Evolutionary conservation across 169 alveolate genomes (phyloP), one percentile per base, ranked within the genome.

Genomic region (Plasmodium vivax): DNA sequence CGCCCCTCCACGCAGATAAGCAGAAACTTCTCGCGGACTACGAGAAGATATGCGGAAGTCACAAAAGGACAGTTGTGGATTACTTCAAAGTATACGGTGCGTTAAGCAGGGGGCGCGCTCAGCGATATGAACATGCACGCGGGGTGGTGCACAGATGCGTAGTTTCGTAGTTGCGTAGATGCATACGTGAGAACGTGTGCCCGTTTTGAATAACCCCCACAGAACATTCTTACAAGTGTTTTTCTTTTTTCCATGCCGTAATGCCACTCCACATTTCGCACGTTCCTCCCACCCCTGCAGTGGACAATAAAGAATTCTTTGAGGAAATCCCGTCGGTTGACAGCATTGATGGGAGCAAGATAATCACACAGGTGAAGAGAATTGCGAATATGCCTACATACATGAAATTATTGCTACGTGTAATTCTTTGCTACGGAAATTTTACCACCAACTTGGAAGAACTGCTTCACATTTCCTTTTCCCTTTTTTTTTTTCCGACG

Each of bases 271-370:
- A 27, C 34, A 80, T 80, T 19, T 80, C 14, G 56, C 34, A 80
- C n/a, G 30, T 23, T 3, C 56, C 34, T 54, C 27, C 16, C 14
- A 14, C 10, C 34, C 62, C 58, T 16, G 56, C 45, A 88, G 94
- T 79, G 38, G 94, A 88, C 51, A 88, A 88, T 79, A 75, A 79
- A 30, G 94, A 88, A 30, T 88, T 88, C 43, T 41, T 77, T 88
- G 94, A 88, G 47, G 94, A 88, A 88, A 88, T 88, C 19, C 94
- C 94, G 12, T 88, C 88, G 38, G 88, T 88, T 23, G 94, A 88
- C 47, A 62, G 85, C 41, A 51, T 88, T 38, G 94, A 88, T 79
- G 94, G 94, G 19, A 88, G 80, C 71, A 88, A 88, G 81, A 19
- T 88, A 77, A 32, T 88, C 45, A 38, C 34, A 47, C 94, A 88